phyloP scores from a whole-genome alignment of 768 basidiomycete genomes.

The Hygrophorus pudorinus region DNA sequence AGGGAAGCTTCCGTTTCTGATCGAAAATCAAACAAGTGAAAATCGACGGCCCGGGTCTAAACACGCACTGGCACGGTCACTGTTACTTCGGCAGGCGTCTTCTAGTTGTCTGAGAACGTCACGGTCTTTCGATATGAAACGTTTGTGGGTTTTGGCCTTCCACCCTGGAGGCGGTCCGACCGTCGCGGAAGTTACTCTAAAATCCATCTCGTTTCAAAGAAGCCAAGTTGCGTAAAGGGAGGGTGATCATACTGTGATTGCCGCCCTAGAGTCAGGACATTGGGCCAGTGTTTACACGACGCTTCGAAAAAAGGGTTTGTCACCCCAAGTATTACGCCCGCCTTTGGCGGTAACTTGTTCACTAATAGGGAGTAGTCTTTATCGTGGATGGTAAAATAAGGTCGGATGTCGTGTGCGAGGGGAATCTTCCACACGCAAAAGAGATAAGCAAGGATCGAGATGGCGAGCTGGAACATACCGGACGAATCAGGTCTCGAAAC shows the following conservation, averaged over 20 bases:
- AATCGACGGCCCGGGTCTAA: no score
- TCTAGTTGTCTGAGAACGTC: conserved; percentile 65
- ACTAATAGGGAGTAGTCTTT: conserved; percentile 68
- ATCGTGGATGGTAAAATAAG: conserved; percentile 96
- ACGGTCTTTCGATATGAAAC: conserved; percentile 81
- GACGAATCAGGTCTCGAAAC: conserved; percentile 78
- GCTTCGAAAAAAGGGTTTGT: conserved; percentile 85
- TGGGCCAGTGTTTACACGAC: conserved; percentile 78
- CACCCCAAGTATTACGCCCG: conserved; percentile 71
- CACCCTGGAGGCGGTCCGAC: conserved; percentile 63
- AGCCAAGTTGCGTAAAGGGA: neutral
- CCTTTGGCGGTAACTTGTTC: conserved; percentile 70
- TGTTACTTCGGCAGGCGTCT: conserved; percentile 39
- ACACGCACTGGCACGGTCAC: conserved; percentile 41
- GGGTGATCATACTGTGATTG: conserved; percentile 24
- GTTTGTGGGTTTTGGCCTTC: conserved; percentile 69
- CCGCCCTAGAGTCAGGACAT: conserved; percentile 62
- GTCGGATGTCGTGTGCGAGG: conserved; percentile 74
- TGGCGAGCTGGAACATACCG: conserved; percentile 34
- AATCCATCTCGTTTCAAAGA: neutral
- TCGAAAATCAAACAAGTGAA: conserved; percentile 6
- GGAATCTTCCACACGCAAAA: conserved; percentile 48
- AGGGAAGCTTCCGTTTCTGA: conserved; percentile 55
- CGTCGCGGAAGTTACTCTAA: neutral
- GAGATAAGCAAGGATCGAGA: neutral